A percentile compares a stretch with the other conserved stretches of the same genome.
These are phyloP conservation scores for Penicillium manginii DNA, from an alignment of 495 filamentous ascomycete species.

Conservation along the genomic window DNA sequence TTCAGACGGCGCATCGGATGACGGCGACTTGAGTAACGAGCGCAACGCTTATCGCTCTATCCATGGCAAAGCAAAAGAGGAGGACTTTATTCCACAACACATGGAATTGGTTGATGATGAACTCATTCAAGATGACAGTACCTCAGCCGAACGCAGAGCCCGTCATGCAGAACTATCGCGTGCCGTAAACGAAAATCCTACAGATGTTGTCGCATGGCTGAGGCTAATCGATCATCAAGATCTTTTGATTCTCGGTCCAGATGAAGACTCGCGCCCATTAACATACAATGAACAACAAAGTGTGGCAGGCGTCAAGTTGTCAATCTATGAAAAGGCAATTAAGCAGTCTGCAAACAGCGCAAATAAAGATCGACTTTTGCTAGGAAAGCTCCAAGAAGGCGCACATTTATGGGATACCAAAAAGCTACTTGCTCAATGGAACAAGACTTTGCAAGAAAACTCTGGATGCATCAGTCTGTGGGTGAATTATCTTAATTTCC, in stretches of 20 bases:
- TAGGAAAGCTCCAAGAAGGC: conserved; percentile 74
- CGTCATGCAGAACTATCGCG: conserved; percentile 61
- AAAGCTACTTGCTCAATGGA: conserved; percentile 66
- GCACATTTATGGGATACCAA: conserved; percentile 70
- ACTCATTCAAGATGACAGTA: conserved; percentile 33
- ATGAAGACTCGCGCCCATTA: conserved; percentile 42
- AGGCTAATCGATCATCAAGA: conserved; percentile 77
- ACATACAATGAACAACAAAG: conserved; percentile 66
- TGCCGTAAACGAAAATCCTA: conserved; percentile 62
- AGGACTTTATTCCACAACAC: conserved; percentile 51
- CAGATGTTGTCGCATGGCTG: conserved; percentile 75
- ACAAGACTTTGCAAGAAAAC: conserved; percentile 59
- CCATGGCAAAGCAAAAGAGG: conserved; percentile 62
- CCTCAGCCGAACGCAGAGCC: conserved; percentile 47
- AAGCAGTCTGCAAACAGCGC: conserved; percentile 50
- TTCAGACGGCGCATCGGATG: conserved; percentile 11
- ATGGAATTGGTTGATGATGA: conserved; percentile 58
- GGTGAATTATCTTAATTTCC: conserved; percentile 74
- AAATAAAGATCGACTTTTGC: conserved; percentile 57
- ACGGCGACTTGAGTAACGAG: conserved; percentile 48
- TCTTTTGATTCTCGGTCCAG: conserved; percentile 50
- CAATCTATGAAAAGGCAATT: conserved; percentile 81
- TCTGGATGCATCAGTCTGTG: conserved; percentile 66
- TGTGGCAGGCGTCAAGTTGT: conserved; percentile 76
- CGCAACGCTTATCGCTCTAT: conserved; percentile 71